These are phyloP conservation scores for Oryza nivara DNA, from an alignment of 176 grass and related monocot species.

Conservation along the genomic window DNA sequence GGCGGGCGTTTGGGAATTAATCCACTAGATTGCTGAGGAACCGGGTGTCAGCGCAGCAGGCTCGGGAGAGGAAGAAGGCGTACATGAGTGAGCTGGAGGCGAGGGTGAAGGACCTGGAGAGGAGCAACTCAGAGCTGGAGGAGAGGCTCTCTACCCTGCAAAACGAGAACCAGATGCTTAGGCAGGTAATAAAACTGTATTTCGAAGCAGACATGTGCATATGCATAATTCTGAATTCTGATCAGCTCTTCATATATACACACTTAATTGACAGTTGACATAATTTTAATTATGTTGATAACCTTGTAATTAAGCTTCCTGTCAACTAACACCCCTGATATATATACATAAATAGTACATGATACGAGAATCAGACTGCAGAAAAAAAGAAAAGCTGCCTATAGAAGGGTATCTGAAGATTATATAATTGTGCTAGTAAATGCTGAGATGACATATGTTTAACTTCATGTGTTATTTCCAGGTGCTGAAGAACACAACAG, in stretches of 20 bases:
- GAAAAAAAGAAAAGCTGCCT: background rate
- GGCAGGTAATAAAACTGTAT: constrained; percentile 40
- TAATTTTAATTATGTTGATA: too few species aligned
- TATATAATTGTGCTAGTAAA: too few species aligned
- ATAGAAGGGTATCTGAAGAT: background rate
- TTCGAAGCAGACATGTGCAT: too few species aligned
- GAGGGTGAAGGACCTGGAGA: constrained; percentile 69
- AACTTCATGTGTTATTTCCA: background rate
- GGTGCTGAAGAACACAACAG: constrained; percentile 94
- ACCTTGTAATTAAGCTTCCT: background rate
- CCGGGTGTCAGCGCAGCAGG: constrained; percentile 82
- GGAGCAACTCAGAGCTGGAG: constrained; percentile 76
- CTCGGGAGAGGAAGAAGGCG: constrained; percentile 84
- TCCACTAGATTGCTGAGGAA: constrained; percentile 68
- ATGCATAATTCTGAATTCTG: background rate
- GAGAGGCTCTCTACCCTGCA: constrained; percentile 76
- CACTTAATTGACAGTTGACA: too few species aligned
- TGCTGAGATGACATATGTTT: background rate
- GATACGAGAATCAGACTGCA: background rate
- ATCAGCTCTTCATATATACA: too few species aligned
- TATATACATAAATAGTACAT: too few species aligned
- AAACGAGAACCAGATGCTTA: constrained; percentile 92
- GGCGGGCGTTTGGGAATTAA: background rate
- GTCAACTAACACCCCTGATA: background rate
- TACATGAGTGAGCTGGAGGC: constrained; percentile 71